These are phyloP conservation scores for Aspergillus neoniger DNA, from an alignment of 2,329 filamentous ascomycete genomes.

Conservation along the genomic window DNA sequence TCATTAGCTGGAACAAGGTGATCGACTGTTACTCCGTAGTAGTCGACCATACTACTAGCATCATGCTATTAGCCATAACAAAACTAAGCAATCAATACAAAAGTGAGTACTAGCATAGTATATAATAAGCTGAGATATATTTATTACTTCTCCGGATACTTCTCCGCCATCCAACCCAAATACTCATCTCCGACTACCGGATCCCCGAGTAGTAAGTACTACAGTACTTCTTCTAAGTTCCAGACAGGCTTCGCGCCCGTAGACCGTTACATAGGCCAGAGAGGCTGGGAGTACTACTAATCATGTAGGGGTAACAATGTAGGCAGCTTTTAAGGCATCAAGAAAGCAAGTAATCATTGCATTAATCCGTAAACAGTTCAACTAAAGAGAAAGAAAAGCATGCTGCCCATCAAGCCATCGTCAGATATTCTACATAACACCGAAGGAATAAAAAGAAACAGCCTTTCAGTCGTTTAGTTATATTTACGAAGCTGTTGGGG, in stretches of 20 bases:
- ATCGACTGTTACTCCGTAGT: conserved; percentile 19
- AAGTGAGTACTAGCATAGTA: too few species aligned
- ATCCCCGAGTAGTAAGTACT: conserved; percentile 6
- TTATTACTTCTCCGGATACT: conserved; percentile 12
- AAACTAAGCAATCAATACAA: too few species aligned
- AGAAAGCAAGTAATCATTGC: not conserved
- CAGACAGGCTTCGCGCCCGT: conserved; percentile 15
- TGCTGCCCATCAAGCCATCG: not conserved
- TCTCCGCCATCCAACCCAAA: conserved; percentile 21
- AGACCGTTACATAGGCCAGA: conserved; percentile 20
- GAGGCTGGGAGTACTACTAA: too few species aligned
- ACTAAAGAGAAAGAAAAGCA: not conserved
- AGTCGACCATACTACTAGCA: conserved; percentile 14
- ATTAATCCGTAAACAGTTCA: not conserved
- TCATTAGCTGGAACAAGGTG: conserved; percentile 28
- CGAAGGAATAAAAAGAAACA: not conserved
- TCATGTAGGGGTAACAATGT: too few species aligned
- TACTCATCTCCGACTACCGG: conserved; percentile 23
- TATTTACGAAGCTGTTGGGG: conserved; percentile 38
- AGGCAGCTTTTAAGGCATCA: too few species aligned
- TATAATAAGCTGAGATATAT: too few species aligned
- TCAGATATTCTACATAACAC: conserved; percentile 9
- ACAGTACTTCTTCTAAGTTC: too few species aligned
- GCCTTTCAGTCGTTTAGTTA: conserved; percentile 21
- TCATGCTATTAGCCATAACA: too few species aligned